These are phyloP conservation scores for Biancaea sappan DNA, from an alignment of 306 rosid species.

Conservation along the genomic window DNA sequence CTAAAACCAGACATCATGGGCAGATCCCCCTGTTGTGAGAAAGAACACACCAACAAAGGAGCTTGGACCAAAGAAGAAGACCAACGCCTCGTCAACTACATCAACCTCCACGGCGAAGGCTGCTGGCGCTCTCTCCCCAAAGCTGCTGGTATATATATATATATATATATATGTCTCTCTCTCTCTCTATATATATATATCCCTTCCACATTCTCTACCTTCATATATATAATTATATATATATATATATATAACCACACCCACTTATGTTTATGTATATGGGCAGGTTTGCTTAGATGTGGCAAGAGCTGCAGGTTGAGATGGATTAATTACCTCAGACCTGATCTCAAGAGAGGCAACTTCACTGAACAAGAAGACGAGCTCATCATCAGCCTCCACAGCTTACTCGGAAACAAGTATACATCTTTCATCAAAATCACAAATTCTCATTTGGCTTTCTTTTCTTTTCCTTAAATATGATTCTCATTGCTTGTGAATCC, in stretches of 20 bases:
- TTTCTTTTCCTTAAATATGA: not conserved
- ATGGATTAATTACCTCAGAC: conserved; percentile 68
- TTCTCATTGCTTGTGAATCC: not conserved
- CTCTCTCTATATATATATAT: too few relatives aligned
- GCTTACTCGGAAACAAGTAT: conserved; percentile 67
- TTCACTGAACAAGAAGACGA: conserved; percentile 59
- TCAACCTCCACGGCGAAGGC: conserved; percentile 55
- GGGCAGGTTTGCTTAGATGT: conserved; percentile 59
- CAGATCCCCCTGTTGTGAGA: conserved; percentile 65
- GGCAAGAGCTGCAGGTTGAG: conserved; percentile 72
- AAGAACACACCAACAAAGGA: conserved; percentile 57
- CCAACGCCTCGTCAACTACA: conserved; percentile 48
- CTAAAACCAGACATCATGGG: conserved; percentile 40
- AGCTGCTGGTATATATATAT: conserved; percentile 55
- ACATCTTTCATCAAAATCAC: not conserved
- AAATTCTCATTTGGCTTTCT: too few relatives aligned
- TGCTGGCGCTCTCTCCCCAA: conserved; percentile 65
- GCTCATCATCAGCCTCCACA: conserved; percentile 59
- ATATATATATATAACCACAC: too few relatives aligned
- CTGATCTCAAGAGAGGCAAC: conserved; percentile 62
- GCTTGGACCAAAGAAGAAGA: conserved; percentile 77
- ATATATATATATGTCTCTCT: not conserved
- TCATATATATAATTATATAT: not conserved
- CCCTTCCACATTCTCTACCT: too few relatives aligned
- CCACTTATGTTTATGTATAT: not conserved